phyloP scores from a whole-genome alignment of 192 early-diverging fungal species.

The Chytriomyces sp. region DNA sequence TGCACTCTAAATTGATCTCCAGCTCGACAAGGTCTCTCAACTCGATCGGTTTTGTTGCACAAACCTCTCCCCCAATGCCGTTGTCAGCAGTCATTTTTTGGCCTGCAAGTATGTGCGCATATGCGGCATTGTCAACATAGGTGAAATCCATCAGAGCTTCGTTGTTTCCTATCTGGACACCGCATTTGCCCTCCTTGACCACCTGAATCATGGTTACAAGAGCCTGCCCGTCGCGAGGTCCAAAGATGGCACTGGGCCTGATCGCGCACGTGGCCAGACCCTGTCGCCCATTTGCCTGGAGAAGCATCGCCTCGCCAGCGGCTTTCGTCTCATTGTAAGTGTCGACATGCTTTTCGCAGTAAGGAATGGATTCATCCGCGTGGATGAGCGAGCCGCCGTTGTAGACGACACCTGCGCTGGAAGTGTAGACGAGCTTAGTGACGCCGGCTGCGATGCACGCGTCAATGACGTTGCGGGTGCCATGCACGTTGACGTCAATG shows the following conservation, averaged over 20 bases:
- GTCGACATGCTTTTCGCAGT: constrained; percentile 75
- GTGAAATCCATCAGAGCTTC: constrained; percentile 85
- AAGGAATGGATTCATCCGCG: constrained; percentile 77
- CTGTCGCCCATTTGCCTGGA: constrained; percentile 68
- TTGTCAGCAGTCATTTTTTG: constrained; percentile 59
- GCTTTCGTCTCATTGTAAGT: constrained; percentile 94
- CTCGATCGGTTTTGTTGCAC: neutral
- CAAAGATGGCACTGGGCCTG: constrained; percentile 91
- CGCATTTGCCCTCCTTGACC: constrained; percentile 41
- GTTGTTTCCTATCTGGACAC: constrained; percentile 85
- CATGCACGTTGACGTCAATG: constrained; percentile 73
- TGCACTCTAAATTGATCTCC: too few species aligned
- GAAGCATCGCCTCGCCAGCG: constrained; percentile 71
- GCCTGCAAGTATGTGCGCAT: constrained; percentile 81
- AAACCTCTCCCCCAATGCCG: constrained; percentile 50
- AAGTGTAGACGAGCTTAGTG: constrained; percentile 78
- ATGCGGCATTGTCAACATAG: constrained; percentile 88
- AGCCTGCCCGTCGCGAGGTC: constrained; percentile 63
- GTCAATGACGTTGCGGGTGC: constrained; percentile 82
- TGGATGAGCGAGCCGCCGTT: constrained; percentile 74
- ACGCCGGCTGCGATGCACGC: constrained; percentile 70
- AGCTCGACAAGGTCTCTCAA: neutral
- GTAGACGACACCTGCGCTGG: constrained; percentile 86
- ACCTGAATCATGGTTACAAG: constrained; percentile 38
- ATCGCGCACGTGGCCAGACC: constrained; percentile 74